These are phyloP conservation scores for Protomyces macrosporus DNA, from an alignment of 1,139 yeast species.

Conservation along the genomic window DNA sequence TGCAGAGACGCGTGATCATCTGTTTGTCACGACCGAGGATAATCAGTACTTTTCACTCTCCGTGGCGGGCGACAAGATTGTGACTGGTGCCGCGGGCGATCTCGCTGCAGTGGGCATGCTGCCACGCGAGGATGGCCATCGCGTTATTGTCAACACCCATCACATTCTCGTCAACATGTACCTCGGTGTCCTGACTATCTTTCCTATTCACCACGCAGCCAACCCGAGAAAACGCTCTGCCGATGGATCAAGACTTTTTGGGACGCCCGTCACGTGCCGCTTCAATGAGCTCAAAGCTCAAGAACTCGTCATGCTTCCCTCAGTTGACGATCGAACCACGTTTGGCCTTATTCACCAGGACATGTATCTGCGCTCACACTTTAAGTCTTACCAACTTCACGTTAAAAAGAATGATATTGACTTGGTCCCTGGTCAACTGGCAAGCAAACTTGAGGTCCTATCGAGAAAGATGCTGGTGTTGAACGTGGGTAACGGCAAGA, in stretches of 20 bases:
- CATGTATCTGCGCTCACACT: conserved; percentile 29
- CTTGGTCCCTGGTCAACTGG: conserved; percentile 1
- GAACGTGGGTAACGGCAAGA: conserved; percentile 26
- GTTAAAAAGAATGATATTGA: conserved; percentile 19
- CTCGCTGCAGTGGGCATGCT: conserved; percentile 30
- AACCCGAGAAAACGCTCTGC: conserved; percentile 7
- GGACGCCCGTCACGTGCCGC: conserved; percentile 29
- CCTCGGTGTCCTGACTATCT: conserved; percentile 31
- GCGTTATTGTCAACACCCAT: conserved; percentile 30
- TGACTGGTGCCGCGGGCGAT: conserved; percentile 25
- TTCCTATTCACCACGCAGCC: conserved; percentile 29
- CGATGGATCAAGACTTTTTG: conserved; percentile 22
- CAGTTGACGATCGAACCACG: conserved; percentile 17
- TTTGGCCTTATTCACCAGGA: conserved; percentile 32
- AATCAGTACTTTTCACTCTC: conserved; percentile 30
- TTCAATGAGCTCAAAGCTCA: conserved; percentile 31
- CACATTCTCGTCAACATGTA: conserved; percentile 29
- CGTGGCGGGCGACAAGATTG: conserved; percentile 18
- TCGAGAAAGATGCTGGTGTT: conserved; percentile 14
- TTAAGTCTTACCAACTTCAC: conserved; percentile 31
- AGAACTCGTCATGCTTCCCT: conserved; percentile 29
- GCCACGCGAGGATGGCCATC: conserved; percentile 30
- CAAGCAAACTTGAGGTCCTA: too few relatives aligned
- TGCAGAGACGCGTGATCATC: conserved; percentile 21
- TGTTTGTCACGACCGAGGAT: conserved; percentile 32